Evolutionary conservation across 2,329 filamentous ascomycete genomes (phyloP), one percentile per base, ranked within the genome.

Genomic region (Colletotrichum sp.): DNA sequence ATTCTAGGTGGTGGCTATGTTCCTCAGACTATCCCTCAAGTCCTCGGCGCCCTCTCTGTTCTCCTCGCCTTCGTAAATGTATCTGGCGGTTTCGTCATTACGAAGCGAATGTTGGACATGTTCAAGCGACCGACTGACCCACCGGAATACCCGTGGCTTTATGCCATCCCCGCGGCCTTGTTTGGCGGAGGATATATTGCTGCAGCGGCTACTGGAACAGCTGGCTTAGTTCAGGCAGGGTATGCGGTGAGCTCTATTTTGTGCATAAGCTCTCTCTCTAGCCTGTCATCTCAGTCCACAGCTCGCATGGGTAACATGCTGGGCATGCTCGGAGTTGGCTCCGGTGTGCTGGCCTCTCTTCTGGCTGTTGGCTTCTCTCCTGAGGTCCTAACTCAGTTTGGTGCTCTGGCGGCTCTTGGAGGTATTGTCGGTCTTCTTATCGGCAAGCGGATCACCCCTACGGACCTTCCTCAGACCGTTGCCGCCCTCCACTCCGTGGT

Each of bases 81-180:
- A 4, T 94, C 94, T 0, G 96, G 96, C 74, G 96, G 96, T 0
- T 98, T 98, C 77, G 94, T 98, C 59, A 95, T 98, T 76, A 98
- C 95, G 5, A 98, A 98, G 86, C 91, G 96, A 78, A 98, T 98
- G 96, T 88, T 98, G 59, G 95, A 98, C 83, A 96, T 96, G 95
- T 96, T 96, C 83, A 94, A 94, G 82, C 91, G 94, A 15, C 94
- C 95, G 30, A 97, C 95, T 6, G 96, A 98, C 79, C 96, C 95
- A 36, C 92, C 94, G 0, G 96, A 98, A 83, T 98, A 96, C 79
- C 94, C 95, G 0, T 98, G 95, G 94, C 87, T 98, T 1, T 98
- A 97, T 81, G 94, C 92, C 2, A 87, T 98, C 72, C 95, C 95
- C 0, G 95, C 92, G 18, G 87, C 92, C 5, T 80, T 98, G 0